A percentile compares a stretch with the other conserved stretches of the same genome.
Evolutionary conservation across 2,329 filamentous ascomycete genomes (phyloP).

Genomic region (Cladosporium cucumerinum): DNA sequence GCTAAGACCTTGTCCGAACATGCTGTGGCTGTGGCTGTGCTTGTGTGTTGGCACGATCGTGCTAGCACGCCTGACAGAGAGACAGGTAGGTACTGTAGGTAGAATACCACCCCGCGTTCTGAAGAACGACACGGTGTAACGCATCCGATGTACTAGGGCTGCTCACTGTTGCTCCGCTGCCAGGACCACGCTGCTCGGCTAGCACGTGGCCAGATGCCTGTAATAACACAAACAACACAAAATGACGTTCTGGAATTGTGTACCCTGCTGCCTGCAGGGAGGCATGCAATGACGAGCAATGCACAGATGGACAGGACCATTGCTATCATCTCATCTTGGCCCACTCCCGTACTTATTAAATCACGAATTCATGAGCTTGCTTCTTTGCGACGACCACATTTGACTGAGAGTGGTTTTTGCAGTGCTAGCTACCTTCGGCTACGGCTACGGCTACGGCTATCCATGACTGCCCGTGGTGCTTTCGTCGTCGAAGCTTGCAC

Average conservation of each 20-base stretch:
- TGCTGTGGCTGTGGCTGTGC: neutral
- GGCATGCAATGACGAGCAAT: neutral
- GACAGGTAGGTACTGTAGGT: neutral
- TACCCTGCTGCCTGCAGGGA: neutral
- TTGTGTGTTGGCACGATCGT: neutral
- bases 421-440: too few relatives aligned
- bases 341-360: neutral
- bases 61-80: neutral
- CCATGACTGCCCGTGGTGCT: neutral
- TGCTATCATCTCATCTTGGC: neutral
- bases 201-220: neutral
- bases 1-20: constrained; percentile 3
- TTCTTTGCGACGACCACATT: neutral
- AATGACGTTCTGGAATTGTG: neutral
- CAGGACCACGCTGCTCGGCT: neutral
- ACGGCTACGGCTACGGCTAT: neutral
- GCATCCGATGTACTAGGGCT: neutral
- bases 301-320: neutral
- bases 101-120: neutral
- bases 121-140: neutral
- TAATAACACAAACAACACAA: neutral
- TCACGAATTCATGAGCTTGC: neutral
- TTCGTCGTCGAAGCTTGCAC: neutral
- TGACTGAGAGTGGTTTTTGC: neutral
- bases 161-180: too few relatives aligned